These are phyloP conservation scores for Hypoxylon intermedium DNA, from an alignment of 495 filamentous ascomycete species.

Conservation along the genomic window DNA sequence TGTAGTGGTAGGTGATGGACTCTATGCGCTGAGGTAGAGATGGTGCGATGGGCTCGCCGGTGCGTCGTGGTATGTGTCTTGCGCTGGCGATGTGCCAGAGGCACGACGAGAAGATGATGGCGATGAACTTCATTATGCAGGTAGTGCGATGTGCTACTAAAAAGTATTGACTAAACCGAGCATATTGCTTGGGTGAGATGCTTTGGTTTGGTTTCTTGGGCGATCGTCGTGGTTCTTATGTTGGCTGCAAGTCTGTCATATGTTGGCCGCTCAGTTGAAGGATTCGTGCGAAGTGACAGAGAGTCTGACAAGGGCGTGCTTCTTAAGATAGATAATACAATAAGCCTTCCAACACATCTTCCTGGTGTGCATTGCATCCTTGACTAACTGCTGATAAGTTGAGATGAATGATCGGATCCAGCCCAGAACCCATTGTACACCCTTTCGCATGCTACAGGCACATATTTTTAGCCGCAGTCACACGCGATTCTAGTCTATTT, in stretches of 20 bases:
- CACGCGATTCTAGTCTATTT: no score
- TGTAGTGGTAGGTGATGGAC: no score
- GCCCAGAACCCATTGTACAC: no score
- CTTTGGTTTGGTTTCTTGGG: background rate
- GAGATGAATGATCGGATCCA: background rate
- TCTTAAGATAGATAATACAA: background rate
- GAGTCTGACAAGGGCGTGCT: background rate
- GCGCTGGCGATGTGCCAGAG: conserved; percentile 17
- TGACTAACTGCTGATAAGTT: no score
- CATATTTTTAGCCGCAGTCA: background rate
- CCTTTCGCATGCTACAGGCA: background rate
- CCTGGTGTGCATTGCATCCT: no score
- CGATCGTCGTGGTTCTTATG: background rate
- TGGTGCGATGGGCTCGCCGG: no score
- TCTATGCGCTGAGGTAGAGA: no score
- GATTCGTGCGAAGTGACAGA: background rate
- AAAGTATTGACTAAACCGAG: background rate
- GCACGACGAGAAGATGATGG: background rate
- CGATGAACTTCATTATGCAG: conserved; percentile 8
- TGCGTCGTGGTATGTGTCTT: background rate
- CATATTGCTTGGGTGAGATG: background rate
- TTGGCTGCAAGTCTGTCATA: no score
- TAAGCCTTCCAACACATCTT: no score
- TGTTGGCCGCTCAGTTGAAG: no score
- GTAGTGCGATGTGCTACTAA: background rate